Base-by-base conservation (phyloP, 148 eudicot genomes). In the Tetragonia tetragonoides region DNA sequence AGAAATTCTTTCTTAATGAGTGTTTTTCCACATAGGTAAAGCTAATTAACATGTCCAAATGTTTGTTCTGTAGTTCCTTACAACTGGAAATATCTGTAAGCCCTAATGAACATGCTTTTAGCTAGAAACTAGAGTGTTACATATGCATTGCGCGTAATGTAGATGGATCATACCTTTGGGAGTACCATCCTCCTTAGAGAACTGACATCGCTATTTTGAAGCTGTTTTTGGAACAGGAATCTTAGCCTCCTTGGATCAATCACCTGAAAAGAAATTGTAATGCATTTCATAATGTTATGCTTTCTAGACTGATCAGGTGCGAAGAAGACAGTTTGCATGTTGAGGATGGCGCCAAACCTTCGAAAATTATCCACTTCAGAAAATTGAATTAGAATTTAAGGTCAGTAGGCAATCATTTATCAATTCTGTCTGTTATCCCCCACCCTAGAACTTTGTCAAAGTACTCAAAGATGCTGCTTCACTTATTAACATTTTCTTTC, bases 161-260 rank as follows among this genome's bases (percentile, higher is more conserved):
- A 41, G 8, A 42, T 17, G 69, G 40, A 79, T 64, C 83, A 57
- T 67, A 93, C 97, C 97, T 94, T 94, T 24, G 98, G 98, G 38
- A 94, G 84, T 20, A 94, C 83, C 85, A 94, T 92, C 81, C 97
- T 82, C 73, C 87, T 88, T 60, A 94, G 87, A 54, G 85, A 71
- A 18, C 89, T 81, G 1, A 94, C 97, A 76, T 94, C 98, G 62
- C 97, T 94, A 65, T 89, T 88, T 77, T 88, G 91, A 51, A 94
- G 97, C 80, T 89, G 86, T 83, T 94, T 94, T 73, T 88, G 76
- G 75, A 94, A 94, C 73, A 92, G 88, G 81, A 85, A 90, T 73
- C 66, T 77, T 72, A 92, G 69, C 81, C 87, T 90, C 70, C 85
- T 68, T 14, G 77, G 83, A 80, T 92, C 92, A 76, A 89, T 80